Evolutionary conservation across 805 yeast genomes (phyloP).

Genomic region (Debaryomyces tyrocola): DNA sequence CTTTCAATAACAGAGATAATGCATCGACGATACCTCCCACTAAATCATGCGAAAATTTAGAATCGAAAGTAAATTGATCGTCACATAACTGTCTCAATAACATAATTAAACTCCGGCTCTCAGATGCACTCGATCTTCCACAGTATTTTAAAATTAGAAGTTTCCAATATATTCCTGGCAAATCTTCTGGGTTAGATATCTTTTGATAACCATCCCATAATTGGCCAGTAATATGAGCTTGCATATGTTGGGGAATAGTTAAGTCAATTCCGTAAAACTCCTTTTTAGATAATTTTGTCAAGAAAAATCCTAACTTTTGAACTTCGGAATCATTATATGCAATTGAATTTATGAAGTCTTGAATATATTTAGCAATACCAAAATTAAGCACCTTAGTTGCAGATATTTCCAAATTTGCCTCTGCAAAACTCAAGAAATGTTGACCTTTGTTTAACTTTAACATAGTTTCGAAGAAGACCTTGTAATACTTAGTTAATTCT

Average conservation of each 20-base stretch:
- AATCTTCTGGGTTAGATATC: slow-evolving; percentile 6
- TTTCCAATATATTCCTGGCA: slow-evolving; percentile 55
- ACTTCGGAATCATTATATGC: slow-evolving; percentile 15
- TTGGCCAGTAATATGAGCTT: slow-evolving; percentile 11
- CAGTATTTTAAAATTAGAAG: slow-evolving; percentile 41
- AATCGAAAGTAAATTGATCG: slow-evolving; percentile 7
- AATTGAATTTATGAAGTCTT: slow-evolving; percentile 45
- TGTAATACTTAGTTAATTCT: slow-evolving; percentile 48
- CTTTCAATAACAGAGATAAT: slow-evolving; percentile 23
- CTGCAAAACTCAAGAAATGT: slow-evolving; percentile 48
- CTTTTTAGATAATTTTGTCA: slow-evolving; percentile 10
- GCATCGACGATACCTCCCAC: slow-evolving; percentile 40
- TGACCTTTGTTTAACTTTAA: slow-evolving; percentile 10
- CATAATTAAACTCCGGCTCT: slow-evolving; percentile 14
- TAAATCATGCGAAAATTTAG: slow-evolving; percentile 39
- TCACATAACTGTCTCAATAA: slow-evolving; percentile 11
- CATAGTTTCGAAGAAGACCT: slow-evolving; percentile 41
- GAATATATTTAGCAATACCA: slow-evolving; percentile 44
- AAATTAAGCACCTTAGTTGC: slow-evolving; percentile 47
- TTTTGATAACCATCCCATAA: slow-evolving; percentile 6
- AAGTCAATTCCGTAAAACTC: slow-evolving; percentile 8
- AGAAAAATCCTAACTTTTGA: slow-evolving; percentile 30
- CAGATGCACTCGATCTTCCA: slow-evolving; percentile 22
- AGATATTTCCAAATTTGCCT: slow-evolving; percentile 42
- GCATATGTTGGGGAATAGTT: slow-evolving; percentile 30